Evolutionary conservation across 2,329 filamentous ascomycete genomes (phyloP), one percentile per base, ranked within the genome.

Genomic region (Purpureocillium takamizusanense): DNA sequence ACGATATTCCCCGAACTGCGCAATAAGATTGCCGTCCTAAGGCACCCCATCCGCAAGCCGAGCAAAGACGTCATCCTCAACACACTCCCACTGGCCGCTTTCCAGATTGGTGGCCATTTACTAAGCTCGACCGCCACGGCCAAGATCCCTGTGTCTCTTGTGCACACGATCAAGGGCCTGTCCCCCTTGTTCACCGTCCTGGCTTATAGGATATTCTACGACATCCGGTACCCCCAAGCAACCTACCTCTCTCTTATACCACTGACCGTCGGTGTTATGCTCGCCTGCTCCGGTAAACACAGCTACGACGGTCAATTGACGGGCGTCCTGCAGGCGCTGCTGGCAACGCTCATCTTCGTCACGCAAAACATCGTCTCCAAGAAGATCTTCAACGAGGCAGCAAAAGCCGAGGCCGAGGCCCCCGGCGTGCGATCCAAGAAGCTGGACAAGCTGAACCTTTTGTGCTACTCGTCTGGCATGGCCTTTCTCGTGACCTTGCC

Each of bases 281-380:
- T 98, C 48, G 92, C 92, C 9, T 98, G 92, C 61, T 95, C 90
- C 2, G 86, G 89, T 11, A 87, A 88, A 54, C 65, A 69, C 31
- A 62, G 62, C 6, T 89, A 94, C 51, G 83, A 79, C 16, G 90
- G 86, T 23, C 89, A 98, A 55, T 75, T 95, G 45, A 74, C 92
- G 37, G 92, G 92, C n/a, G 83, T 98, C 14, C 53, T 90, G 10
- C 90, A 89, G 53, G 89, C 92, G 4, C 81, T 98, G 29, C 68
- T 86, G 27, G 89, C 87, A n/a, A 87, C 92, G 7, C 69, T 97
- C 40, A 83, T 97, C 47, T 98, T 98, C 55, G 92, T 98, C 28
- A 92, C 88, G 0, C 92, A 98, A 57, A 98, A 98, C 56, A 98
- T 98, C 41, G 94, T 95, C 48, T 97, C 90, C 15, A 98, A 98